These are phyloP conservation scores for Tetraselmis chui DNA, from an alignment of 139 green algal genomes.

Conservation along the genomic window DNA sequence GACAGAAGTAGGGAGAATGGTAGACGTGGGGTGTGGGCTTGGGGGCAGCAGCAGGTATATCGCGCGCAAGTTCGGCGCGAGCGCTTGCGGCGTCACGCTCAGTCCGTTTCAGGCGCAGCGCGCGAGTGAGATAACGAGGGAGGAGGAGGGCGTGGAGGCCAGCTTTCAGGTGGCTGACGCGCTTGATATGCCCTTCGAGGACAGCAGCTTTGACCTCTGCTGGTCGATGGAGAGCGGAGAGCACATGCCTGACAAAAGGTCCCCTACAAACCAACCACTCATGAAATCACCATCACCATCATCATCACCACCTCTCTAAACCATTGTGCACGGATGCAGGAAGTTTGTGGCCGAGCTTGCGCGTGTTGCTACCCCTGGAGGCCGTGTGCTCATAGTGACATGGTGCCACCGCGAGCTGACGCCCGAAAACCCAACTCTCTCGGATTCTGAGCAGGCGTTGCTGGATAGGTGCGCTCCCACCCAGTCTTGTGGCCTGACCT, in stretches of 20 bases:
- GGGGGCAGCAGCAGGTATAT: slow-evolving; percentile 87
- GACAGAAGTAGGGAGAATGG: slow-evolving; percentile 42
- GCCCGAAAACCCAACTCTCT: slow-evolving; percentile 25
- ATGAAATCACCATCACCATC: too few relatives aligned
- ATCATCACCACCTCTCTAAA: too few relatives aligned
- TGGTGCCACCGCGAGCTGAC: slow-evolving; percentile 75
- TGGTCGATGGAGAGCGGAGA: slow-evolving; percentile 81
- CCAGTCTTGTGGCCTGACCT: neutral
- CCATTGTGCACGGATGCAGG: slow-evolving; percentile 18
- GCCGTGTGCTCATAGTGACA: slow-evolving; percentile 76
- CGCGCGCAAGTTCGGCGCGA: slow-evolving; percentile 58
- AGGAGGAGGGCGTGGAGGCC: slow-evolving; percentile 47
- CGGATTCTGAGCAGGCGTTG: slow-evolving; percentile 52
- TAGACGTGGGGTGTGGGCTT: slow-evolving; percentile 96
- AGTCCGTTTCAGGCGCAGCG: slow-evolving; percentile 69
- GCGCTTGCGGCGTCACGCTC: slow-evolving; percentile 78
- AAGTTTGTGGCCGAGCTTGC: slow-evolving; percentile 90
- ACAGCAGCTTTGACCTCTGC: slow-evolving; percentile 77
- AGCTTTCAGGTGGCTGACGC: slow-evolving; percentile 69
- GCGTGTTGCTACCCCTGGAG: slow-evolving; percentile 78
- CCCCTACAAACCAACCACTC: neutral
- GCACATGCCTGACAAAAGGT: slow-evolving; percentile 83
- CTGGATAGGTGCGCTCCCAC: slow-evolving; percentile 41
- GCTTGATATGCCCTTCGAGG: slow-evolving; percentile 73
- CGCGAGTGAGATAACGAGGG: slow-evolving; percentile 68